These are phyloP conservation scores for Trichothecium sympodiale DNA, from an alignment of 2,329 filamentous ascomycete genomes.

Conservation along the genomic window DNA sequence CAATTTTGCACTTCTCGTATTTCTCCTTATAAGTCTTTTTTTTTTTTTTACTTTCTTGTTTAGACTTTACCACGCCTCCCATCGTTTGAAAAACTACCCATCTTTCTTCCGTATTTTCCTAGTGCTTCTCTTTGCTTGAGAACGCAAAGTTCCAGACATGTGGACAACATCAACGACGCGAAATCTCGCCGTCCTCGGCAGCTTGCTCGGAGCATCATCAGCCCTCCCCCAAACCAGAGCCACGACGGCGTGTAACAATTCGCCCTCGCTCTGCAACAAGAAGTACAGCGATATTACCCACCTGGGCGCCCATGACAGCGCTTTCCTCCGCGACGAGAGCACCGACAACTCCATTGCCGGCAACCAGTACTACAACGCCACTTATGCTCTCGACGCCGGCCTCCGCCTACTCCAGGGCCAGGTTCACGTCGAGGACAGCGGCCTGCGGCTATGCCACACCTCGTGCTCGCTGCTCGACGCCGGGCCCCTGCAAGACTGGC, in stretches of 20 bases:
- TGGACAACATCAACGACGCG: no score
- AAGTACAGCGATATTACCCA: slow-evolving; percentile 68
- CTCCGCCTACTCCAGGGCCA: slow-evolving; percentile 62
- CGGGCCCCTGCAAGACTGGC: slow-evolving; percentile 53
- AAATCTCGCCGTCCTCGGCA: slow-evolving; percentile 4
- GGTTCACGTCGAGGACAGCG: slow-evolving; percentile 50
- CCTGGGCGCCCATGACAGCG: slow-evolving; percentile 64
- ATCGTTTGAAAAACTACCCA: no score
- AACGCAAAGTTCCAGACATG: no score
- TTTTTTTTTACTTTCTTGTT: no score
- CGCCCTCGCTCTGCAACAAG: slow-evolving; percentile 57
- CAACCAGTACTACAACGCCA: slow-evolving; percentile 67
- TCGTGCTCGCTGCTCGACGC: slow-evolving; percentile 58
- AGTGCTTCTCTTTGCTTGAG: no score
- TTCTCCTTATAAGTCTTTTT: no score
- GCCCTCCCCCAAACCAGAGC: slow-evolving; percentile 5
- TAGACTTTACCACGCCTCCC: no score
- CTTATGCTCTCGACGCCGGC: slow-evolving; percentile 57
- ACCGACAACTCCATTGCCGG: slow-evolving; percentile 53
- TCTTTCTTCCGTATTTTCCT: no score
- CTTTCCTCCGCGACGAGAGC: slow-evolving; percentile 56
- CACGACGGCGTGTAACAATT: slow-evolving; percentile 64
- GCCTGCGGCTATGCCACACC: slow-evolving; percentile 60
- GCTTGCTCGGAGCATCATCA: slow-evolving; percentile 4
- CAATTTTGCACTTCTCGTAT: no score